Conservation (phyloP, 2,329 filamentous ascomycete genomes). For the Salinomyces thailandicus region DNA sequence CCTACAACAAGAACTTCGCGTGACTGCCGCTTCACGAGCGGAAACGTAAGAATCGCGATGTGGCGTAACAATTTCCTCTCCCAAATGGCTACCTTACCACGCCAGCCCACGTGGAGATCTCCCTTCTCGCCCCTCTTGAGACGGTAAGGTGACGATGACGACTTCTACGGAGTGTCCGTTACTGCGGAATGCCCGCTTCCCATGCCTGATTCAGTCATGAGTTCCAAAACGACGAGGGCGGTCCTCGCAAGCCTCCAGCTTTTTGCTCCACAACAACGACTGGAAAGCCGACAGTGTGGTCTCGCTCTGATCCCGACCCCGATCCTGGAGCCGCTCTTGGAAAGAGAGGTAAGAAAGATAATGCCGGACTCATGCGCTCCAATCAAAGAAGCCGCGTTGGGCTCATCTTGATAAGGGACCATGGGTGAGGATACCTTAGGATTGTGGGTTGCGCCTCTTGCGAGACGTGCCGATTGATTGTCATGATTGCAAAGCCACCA, state of each 20-base stretch:
- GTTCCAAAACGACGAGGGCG: not conserved
- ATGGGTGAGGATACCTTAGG: not conserved
- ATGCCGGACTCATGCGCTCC: not conserved
- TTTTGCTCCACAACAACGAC: not conserved
- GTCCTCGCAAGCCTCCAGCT: not conserved
- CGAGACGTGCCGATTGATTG: no score
- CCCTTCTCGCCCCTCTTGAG: no score
- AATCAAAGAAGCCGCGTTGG: not conserved
- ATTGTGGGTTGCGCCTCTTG: no score
- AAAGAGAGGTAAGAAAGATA: not conserved
- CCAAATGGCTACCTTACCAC: no score
- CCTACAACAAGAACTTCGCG: no score
- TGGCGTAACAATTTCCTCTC: not conserved
- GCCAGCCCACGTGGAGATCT: no score
- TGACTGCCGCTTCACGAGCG: not conserved
- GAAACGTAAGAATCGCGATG: not conserved
- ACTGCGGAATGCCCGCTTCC: not conserved
- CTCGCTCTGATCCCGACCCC: no score
- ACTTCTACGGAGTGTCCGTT: not conserved
- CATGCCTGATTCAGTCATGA: not conserved
- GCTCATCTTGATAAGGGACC: not conserved
- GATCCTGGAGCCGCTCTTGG: no score
- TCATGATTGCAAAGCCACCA: no score
- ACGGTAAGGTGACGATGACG: conserved; percentile 1
- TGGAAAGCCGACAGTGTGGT: not conserved